A percentile compares a stretch with the other conserved stretches of the same genome.
Conservation (phyloP, 345 rosid species). For the Theobroma cacao region DNA sequence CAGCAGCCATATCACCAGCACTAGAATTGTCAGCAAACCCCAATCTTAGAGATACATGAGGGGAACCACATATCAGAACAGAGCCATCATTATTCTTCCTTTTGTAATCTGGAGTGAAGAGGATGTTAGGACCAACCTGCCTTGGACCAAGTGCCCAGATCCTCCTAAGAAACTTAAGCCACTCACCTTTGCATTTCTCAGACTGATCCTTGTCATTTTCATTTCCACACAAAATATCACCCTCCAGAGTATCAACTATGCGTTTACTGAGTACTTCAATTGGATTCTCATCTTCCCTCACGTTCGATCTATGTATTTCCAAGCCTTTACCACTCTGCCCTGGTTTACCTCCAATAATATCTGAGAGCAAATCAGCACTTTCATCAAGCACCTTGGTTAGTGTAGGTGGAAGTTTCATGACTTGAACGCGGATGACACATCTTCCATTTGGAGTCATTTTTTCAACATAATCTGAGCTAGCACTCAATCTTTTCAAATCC, state of each 20-base stretch:
- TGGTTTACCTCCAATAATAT: slow-evolving; percentile 59
- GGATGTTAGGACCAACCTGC: slow-evolving; percentile 87
- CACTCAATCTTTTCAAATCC: slow-evolving; percentile 53
- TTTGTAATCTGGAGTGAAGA: slow-evolving; percentile 67
- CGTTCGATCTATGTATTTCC: slow-evolving; percentile 38
- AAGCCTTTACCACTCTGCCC: slow-evolving; percentile 46
- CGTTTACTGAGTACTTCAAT: slow-evolving; percentile 48
- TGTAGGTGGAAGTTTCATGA: slow-evolving; percentile 72
- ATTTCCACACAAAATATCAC: slow-evolving; percentile 38
- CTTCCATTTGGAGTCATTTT: slow-evolving; percentile 78
- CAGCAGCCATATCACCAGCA: slow-evolving; percentile 19
- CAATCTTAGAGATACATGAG: slow-evolving; percentile 67
- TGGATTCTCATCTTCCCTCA: slow-evolving; percentile 46
- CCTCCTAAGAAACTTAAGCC: slow-evolving; percentile 65
- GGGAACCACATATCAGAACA: slow-evolving; percentile 56
- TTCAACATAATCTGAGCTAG: slow-evolving; percentile 59
- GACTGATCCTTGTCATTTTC: slow-evolving; percentile 57
- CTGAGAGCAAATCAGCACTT: slow-evolving; percentile 65
- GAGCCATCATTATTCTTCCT: slow-evolving; percentile 33
- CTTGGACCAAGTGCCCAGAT: slow-evolving; percentile 97
- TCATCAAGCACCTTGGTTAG: slow-evolving; percentile 85
- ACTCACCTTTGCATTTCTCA: slow-evolving; percentile 61
- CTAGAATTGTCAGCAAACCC: slow-evolving; percentile 53
- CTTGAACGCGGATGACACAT: slow-evolving; percentile 67
- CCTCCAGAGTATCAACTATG: slow-evolving; percentile 53